Conservation (phyloP, 208 protist genomes). For the Kentomonas sorsogonicus region DNA sequence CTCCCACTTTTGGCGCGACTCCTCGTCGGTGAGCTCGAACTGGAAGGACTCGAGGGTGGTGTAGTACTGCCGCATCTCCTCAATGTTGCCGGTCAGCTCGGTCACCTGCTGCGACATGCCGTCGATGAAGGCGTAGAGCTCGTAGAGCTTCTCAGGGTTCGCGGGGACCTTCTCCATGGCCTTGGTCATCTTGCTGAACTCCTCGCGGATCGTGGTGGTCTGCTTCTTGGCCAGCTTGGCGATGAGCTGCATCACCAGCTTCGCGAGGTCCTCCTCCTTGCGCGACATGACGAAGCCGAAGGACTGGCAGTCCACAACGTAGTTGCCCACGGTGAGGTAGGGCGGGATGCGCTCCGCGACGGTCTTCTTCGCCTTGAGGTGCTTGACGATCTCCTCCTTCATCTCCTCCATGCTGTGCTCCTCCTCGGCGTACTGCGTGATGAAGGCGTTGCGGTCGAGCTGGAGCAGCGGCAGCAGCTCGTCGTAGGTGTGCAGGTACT, state of each 20-base stretch:
- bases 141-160: constrained; percentile 87
- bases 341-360: constrained; percentile 88
- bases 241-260: constrained; percentile 91
- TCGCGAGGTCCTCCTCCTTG: constrained; percentile 91
- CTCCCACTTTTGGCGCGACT: constrained; percentile 92
- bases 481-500: constrained; percentile 88
- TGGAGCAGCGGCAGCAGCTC: constrained; percentile 85
- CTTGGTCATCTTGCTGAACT: constrained; percentile 85
- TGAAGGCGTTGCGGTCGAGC: constrained; percentile 84
- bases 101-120: constrained; percentile 71
- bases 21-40: constrained; percentile 89
- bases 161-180: constrained; percentile 79
- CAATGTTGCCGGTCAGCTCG: constrained; percentile 75
- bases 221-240: constrained; percentile 72
- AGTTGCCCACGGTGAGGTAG: constrained; percentile 92
- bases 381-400: constrained; percentile 88
- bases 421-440: constrained; percentile 72
- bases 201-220: constrained; percentile 59
- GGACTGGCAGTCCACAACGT: constrained; percentile 91
- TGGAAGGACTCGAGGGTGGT: constrained; percentile 92
- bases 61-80: constrained; percentile 90
- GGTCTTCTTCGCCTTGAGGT: constrained; percentile 82
- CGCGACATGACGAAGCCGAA: constrained; percentile 91
- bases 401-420: constrained; percentile 88
- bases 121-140: constrained; percentile 86